phyloP scores from a whole-genome alignment of 2,329 filamentous ascomycete species.

The Scytalidium sp. region DNA sequence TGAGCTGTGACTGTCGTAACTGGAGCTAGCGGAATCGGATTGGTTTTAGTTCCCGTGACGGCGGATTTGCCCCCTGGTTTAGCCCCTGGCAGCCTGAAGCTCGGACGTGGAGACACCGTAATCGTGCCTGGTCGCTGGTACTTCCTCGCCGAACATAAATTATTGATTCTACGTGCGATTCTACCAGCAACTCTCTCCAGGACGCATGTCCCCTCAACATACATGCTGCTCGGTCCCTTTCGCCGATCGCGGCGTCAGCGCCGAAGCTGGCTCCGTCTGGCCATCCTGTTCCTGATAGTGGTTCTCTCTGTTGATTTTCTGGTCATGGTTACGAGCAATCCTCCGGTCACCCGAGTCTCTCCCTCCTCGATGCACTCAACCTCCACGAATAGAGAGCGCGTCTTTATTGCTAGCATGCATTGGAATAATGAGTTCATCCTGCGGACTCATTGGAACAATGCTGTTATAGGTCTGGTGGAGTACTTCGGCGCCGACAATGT shows the following conservation, averaged over 20 bases:
- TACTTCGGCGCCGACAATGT: constrained; percentile 61
- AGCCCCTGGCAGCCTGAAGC: no score
- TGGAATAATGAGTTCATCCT: constrained; percentile 65
- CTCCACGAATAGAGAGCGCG: constrained; percentile 16
- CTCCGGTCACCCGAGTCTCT: constrained; percentile 5
- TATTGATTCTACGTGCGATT: no score
- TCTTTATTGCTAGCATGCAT: constrained; percentile 69
- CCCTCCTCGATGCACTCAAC: neutral
- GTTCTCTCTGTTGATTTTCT: constrained; percentile 11
- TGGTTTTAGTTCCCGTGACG: no score
- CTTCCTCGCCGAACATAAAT: no score
- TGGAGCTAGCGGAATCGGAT: no score
- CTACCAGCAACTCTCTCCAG: no score
- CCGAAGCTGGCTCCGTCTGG: constrained; percentile 9
- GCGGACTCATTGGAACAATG: constrained; percentile 58
- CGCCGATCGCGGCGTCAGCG: constrained; percentile 8
- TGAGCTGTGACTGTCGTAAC: no score
- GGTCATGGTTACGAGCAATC: neutral
- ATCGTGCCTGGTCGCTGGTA: no score
- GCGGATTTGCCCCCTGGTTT: no score
- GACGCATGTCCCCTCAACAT: neutral
- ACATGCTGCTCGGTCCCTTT: constrained; percentile 9
- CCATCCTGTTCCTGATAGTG: constrained; percentile 6
- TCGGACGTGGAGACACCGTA: no score
- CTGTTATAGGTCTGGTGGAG: constrained; percentile 54